Percentiles rank a stretch among this genome's conserved stretches.
Evolutionary conservation across 768 basidiomycete species (phyloP).

Genomic region (Hygrophorus russula): DNA sequence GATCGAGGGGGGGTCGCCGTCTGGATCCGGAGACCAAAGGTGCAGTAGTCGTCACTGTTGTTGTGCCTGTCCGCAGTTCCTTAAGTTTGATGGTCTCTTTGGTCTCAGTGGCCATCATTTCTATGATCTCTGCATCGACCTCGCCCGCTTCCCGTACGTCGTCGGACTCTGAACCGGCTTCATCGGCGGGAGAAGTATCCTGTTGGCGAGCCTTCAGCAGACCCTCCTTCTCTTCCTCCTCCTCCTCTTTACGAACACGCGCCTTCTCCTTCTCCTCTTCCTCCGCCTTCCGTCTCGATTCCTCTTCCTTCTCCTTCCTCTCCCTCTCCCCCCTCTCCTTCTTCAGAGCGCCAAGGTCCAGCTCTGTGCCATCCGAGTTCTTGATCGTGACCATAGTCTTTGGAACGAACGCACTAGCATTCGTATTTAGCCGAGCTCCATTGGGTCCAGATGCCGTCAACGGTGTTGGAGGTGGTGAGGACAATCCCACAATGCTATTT

Average conservation of each 20-base stretch:
- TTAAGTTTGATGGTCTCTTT: constrained; percentile 29
- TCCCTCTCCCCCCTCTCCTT: constrained; percentile 30
- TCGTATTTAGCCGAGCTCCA: constrained; percentile 42
- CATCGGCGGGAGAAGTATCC: constrained; percentile 41
- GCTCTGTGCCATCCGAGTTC: constrained; percentile 51
- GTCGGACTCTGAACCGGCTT: constrained; percentile 19
- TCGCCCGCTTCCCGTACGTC: constrained; percentile 22
- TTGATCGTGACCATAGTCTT: constrained; percentile 53
- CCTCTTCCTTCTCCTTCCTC: constrained; percentile 28
- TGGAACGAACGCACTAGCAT: constrained; percentile 61
- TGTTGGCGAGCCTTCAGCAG: constrained; percentile 16
- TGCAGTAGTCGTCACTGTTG: constrained; percentile 22
- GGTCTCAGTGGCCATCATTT: constrained; percentile 12
- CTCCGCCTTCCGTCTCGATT: constrained; percentile 27
- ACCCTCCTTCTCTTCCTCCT: constrained; percentile 25
- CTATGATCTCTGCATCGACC: constrained; percentile 16
- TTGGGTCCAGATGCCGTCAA: constrained; percentile 27
- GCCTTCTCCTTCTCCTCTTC: constrained; percentile 25
- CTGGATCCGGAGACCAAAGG: constrained; percentile 29
- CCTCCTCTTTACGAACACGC: constrained; percentile 19
- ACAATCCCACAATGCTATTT: constrained; percentile 33
- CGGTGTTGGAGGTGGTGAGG: constrained; percentile 63
- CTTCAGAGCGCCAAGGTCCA: constrained; percentile 45
- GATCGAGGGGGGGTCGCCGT: constrained; percentile 63
- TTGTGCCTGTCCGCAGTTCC: constrained; percentile 61